These are phyloP conservation scores for Cercophora samala DNA, from an alignment of 495 filamentous ascomycete species.

Conservation along the genomic window DNA sequence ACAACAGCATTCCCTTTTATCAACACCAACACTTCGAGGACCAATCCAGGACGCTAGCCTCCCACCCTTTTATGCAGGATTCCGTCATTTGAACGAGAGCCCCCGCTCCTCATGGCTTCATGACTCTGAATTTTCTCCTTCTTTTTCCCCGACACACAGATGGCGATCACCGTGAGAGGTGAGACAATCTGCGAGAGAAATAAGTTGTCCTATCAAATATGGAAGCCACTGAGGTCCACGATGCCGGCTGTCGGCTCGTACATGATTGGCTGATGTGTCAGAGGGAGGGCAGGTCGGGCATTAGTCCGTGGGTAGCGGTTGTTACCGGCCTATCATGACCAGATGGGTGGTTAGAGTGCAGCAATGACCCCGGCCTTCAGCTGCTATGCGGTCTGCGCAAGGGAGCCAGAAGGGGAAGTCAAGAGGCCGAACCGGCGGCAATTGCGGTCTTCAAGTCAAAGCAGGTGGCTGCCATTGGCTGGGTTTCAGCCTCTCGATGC, in stretches of 20 bases:
- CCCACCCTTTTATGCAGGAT: neutral
- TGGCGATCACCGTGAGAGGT: neutral
- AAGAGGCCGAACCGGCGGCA: neutral
- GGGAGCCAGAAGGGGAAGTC: conserved; percentile 11
- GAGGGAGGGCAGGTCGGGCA: neutral
- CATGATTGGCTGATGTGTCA: neutral
- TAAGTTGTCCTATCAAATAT: neutral
- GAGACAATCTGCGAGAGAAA: neutral
- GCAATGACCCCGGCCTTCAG: conserved; percentile 12
- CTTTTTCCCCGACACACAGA: neutral
- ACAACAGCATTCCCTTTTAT: neutral
- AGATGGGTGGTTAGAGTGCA: neutral
- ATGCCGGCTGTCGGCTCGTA: neutral
- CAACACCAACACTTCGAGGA: neutral
- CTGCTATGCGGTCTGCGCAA: conserved; percentile 19
- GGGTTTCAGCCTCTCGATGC: conserved; percentile 2
- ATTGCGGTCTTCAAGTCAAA: conserved; percentile 4
- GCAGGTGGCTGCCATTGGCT: neutral
- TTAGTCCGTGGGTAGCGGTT: neutral
- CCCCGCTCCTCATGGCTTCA: neutral
- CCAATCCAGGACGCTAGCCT: neutral
- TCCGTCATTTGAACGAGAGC: conserved; percentile 3
- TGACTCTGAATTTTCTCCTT: neutral
- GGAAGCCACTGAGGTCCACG: neutral
- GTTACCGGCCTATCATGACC: conserved; percentile 9